Evolutionary conservation across 352 stramenopile species (phyloP).

Genomic region (Globisporangium paddicum): DNA sequence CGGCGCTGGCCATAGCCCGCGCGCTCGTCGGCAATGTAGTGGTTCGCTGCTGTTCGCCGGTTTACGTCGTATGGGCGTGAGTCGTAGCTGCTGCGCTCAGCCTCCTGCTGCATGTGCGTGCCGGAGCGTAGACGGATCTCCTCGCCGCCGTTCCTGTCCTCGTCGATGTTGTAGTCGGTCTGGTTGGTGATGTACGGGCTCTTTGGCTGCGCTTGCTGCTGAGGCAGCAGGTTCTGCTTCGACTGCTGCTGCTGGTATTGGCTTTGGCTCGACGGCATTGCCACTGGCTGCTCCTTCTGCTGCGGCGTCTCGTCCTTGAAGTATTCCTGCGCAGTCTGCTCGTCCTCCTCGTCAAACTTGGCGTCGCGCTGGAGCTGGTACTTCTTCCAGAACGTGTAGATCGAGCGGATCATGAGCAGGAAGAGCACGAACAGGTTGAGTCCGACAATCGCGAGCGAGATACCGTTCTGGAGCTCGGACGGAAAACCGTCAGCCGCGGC

Average conservation of each 20-base stretch:
- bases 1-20: conserved; percentile 37
- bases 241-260: conserved; percentile 12
- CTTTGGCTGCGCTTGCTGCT: conserved; percentile 19
- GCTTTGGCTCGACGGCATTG: neutral
- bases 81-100: conserved; percentile 20
- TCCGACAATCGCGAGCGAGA: conserved; percentile 62
- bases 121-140: conserved; percentile 53
- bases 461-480: conserved; percentile 55
- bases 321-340: conserved; percentile 56
- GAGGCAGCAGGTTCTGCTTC: conserved; percentile 2
- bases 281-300: conserved; percentile 26
- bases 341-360: conserved; percentile 48
- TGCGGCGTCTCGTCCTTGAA: conserved; percentile 60
- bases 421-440: conserved; percentile 67
- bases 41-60: conserved; percentile 34
- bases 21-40: conserved; percentile 45
- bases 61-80: conserved; percentile 33
- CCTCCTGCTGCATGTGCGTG: conserved; percentile 37
- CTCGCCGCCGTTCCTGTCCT: conserved; percentile 35
- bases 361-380: conserved; percentile 60
- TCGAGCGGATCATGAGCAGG: conserved; percentile 55
- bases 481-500: conserved; percentile 50
- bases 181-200: conserved; percentile 39
- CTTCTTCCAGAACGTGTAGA: conserved; percentile 76
- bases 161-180: conserved; percentile 17